Conservation (phyloP, 306 rosid genomes). For the Dicorynia guianensis region DNA sequence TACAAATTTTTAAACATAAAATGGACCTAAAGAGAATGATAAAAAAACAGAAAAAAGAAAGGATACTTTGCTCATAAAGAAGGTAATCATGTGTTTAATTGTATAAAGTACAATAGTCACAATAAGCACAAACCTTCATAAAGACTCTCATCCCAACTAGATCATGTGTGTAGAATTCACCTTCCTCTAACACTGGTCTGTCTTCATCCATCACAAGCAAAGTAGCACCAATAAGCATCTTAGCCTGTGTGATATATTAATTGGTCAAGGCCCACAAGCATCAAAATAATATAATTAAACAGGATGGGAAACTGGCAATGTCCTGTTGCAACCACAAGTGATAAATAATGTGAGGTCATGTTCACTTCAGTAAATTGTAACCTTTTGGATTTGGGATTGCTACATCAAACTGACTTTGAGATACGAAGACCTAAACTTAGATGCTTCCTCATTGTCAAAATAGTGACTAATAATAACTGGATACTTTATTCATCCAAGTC, state of each 20-base stretch:
- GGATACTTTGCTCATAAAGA: conserved; percentile 14
- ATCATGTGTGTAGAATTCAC: conserved; percentile 86
- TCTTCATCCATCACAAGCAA: conserved; percentile 88
- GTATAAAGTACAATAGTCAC: background rate
- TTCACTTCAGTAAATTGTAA: conserved; percentile 1
- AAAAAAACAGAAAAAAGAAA: conserved; percentile 13
- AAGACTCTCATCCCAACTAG: conserved; percentile 89
- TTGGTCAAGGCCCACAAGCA: conserved; percentile 39
- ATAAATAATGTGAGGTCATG: conserved; percentile 4
- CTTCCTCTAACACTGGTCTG: conserved; percentile 84
- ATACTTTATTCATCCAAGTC: background rate
- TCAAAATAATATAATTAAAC: conserved; percentile 17
- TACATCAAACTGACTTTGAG: conserved; percentile 24
- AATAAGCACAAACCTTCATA: conserved; percentile 68
- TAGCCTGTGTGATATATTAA: conserved; percentile 66
- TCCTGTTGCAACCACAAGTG: conserved; percentile 18
- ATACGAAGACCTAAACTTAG: background rate
- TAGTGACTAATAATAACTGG: background rate
- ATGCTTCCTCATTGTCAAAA: conserved; percentile 21
- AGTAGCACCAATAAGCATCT: conserved; percentile 82
- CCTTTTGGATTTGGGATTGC: conserved; percentile 6
- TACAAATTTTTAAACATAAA: too few relatives aligned
- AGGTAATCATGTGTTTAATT: conserved; percentile 9
- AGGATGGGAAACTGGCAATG: conserved; percentile 12
- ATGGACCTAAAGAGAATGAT: background rate